Evolutionary conservation across 768 basidiomycete species (phyloP), one percentile per base, ranked within the genome.

Genomic region (Mycena venus): DNA sequence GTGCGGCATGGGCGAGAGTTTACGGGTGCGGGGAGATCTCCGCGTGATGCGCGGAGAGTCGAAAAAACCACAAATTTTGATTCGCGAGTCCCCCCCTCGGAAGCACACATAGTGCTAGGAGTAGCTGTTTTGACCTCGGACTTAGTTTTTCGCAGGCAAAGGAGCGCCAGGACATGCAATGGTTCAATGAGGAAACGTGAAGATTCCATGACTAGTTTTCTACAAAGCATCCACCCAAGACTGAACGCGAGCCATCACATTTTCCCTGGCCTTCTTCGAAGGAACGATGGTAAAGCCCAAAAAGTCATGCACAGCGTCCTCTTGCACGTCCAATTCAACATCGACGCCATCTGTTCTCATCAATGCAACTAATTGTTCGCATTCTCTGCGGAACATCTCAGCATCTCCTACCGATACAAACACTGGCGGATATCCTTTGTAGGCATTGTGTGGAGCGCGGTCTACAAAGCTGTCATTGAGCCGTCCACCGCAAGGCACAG

Each of bases 291-390:
- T 63, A 47, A 62, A 70, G 17, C 75, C 74, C 72, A 72, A 79
- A 60, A 77, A 78, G 69, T 80, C 78, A 42, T 80, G 79, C 17
- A 78, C 78, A 7, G 78, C 78, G 53, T 80, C 78, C 51, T 70
- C 59, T 71, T 78, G 79, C 44, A 77, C 75, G 62, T 79, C 79
- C 23, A 74, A 69, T 27, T 71, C 70, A 32, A 78, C 75, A 44
- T 77, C 71, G 59, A 80, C 78, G 5, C 79, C 78, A 61, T 80
- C 78, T n/a, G 38, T 56, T 44, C 65, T 53, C 74, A 80, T 76
- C 21, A 69, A 42, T 17, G 36, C 65, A n/a, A 63, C 56, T 25
- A 79, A 59, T 55, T 78, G 66, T 44, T 74, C 73, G 66, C 78
- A 76, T 63, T 79, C 79, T 27, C 75, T 70, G 49, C 72, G 64